Evolutionary conservation across 1,139 yeast genomes (phyloP).

Genomic region (Wickerhamomyces sp.): DNA sequence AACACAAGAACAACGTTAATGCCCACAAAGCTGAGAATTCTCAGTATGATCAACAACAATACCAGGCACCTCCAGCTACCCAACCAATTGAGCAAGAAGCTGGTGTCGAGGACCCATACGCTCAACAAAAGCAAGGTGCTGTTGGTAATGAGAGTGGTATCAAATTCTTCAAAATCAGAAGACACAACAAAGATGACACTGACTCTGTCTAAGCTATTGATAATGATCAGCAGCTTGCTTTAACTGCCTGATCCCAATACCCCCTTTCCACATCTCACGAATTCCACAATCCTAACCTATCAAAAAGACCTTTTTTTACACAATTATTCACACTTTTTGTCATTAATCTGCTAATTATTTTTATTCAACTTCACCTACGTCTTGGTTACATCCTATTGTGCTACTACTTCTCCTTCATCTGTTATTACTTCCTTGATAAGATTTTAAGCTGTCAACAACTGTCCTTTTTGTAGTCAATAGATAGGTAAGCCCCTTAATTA

Average conservation of each 20-base stretch:
- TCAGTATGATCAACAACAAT: conserved; percentile 10
- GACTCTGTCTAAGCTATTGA: conserved; percentile 43
- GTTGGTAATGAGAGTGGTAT: conserved; percentile 52
- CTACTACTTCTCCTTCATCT: not conserved
- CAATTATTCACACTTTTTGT: not conserved
- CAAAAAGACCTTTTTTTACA: too few relatives aligned
- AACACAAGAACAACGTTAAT: conserved; percentile 24
- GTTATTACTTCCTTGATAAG: not conserved
- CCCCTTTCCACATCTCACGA: too few relatives aligned
- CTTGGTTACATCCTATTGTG: not conserved
- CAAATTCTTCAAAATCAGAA: conserved; percentile 72
- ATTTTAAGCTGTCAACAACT: not conserved
- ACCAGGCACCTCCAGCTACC: conserved; percentile 8
- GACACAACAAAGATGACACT: conserved; percentile 49
- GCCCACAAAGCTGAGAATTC: conserved; percentile 15
- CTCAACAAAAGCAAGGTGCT: conserved; percentile 24
- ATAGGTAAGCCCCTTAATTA: too few relatives aligned
- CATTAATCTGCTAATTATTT: not conserved
- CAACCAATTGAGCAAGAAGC: conserved; percentile 8
- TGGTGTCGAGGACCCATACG: conserved; percentile 20
- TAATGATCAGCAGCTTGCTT: too few relatives aligned
- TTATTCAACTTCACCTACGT: too few relatives aligned
- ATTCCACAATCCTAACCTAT: too few relatives aligned
- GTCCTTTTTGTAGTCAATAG: not conserved
- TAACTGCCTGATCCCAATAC: too few relatives aligned